phyloP scores from a whole-genome alignment of 257 asterid genomes.

The Solanum bulbocastanum region DNA sequence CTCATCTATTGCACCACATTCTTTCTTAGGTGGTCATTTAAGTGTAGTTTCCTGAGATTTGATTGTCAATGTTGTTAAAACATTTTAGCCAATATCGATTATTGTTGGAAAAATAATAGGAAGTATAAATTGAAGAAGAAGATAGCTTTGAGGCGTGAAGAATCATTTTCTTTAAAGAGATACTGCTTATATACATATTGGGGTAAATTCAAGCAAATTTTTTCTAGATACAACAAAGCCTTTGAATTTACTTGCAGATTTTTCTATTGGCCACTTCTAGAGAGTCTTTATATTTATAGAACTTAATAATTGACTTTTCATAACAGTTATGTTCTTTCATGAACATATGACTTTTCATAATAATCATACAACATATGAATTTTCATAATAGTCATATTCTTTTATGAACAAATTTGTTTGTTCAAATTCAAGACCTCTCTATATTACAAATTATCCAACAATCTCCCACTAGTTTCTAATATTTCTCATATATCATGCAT shows the following conservation, averaged over 20 bases:
- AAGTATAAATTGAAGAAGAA: neutral
- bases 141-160: neutral
- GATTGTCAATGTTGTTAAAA: neutral
- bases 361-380: neutral
- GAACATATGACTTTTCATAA: neutral
- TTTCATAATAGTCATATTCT: neutral
- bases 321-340: no score
- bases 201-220: neutral
- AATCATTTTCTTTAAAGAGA: neutral
- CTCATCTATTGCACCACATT: neutral
- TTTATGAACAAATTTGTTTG: neutral
- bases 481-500: neutral
- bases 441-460: neutral
- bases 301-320: no score
- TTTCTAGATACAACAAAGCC: neutral
- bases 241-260: neutral
- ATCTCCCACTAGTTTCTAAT: neutral
- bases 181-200: neutral
- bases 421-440: neutral
- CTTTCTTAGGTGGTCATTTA: neutral
- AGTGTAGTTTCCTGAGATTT: neutral
- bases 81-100: neutral
- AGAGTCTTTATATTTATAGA: neutral
- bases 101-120: neutral
- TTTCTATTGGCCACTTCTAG: neutral